A percentile compares a stretch with the other conserved stretches of the same genome.
These are phyloP conservation scores for Lipomyces chichibuensis DNA, from an alignment of 805 yeast genomes.

Conservation along the genomic window DNA sequence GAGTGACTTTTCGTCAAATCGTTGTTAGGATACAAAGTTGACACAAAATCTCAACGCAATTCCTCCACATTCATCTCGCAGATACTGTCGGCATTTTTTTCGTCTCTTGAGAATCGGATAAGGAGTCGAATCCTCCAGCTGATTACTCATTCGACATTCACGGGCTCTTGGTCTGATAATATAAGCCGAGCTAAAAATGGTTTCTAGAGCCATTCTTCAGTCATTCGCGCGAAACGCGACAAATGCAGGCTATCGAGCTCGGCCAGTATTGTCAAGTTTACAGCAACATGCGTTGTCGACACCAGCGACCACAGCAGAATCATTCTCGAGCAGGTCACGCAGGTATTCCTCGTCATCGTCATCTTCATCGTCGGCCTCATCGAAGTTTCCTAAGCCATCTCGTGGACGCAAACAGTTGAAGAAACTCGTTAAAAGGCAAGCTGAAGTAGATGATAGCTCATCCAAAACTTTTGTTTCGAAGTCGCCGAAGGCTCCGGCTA, in stretches of 20 bases:
- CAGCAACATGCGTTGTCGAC: not conserved
- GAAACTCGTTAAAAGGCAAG: constrained; percentile 8
- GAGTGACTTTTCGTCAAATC: too few species aligned
- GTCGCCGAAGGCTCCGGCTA: constrained; percentile 12
- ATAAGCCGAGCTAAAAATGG: not conserved
- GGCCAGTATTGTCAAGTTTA: not conserved
- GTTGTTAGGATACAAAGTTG: too few species aligned
- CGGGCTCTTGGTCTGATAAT: not conserved
- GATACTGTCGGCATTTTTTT: not conserved
- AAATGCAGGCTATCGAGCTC: not conserved
- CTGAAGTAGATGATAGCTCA: not conserved
- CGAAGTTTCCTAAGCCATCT: constrained; percentile 6
- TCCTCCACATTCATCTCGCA: not conserved
- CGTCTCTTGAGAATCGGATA: not conserved
- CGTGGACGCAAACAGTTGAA: constrained; percentile 19
- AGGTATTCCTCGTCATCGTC: constrained; percentile 18
- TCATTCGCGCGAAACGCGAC: not conserved
- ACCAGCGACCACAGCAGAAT: not conserved
- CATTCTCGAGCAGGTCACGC: constrained; percentile 5
- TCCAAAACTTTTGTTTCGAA: not conserved
- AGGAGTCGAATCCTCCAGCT: not conserved
- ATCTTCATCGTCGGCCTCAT: constrained; percentile 4
- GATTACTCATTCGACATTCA: not conserved
- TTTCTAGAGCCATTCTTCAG: not conserved
- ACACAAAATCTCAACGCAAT: not conserved